Percentiles rank a stretch among this genome's conserved stretches.
phyloP scores from a whole-genome alignment of 2,329 filamentous ascomycete genomes.

The Cordyceps tenuipes region DNA sequence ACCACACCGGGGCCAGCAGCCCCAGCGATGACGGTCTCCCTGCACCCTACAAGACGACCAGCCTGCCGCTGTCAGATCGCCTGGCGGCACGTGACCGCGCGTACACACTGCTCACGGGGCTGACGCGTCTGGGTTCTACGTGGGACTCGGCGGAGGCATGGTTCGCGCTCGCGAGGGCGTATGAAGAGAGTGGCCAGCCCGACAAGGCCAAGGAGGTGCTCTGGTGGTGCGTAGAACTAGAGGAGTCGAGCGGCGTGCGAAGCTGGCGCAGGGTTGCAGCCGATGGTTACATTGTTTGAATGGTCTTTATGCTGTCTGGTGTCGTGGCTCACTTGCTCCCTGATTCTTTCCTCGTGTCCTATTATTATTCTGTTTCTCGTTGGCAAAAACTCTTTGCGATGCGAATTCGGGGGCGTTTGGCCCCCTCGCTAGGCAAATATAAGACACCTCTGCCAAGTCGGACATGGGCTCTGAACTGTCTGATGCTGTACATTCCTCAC shows the following conservation, averaged over 20 bases:
- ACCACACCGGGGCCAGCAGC: conserved; percentile 12
- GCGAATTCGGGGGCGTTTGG: too few species aligned
- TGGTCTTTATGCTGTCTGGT: not conserved
- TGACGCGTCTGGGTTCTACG: conserved; percentile 77
- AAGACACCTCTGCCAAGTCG: not conserved
- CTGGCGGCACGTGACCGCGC: conserved; percentile 87
- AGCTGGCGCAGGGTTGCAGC: conserved; percentile 65
- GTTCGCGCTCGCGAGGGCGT: conserved; percentile 77
- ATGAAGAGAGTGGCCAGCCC: conserved; percentile 76
- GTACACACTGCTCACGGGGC: conserved; percentile 68
- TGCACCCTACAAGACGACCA: conserved; percentile 47
- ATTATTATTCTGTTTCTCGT: too few species aligned
- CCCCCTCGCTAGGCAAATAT: too few species aligned
- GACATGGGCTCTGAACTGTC: not conserved
- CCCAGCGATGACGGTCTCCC: conserved; percentile 31
- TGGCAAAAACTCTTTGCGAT: too few species aligned
- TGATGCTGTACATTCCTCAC: not conserved
- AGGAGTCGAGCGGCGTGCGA: conserved; percentile 73
- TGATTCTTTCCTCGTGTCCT: too few species aligned
- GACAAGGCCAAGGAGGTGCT: conserved; percentile 87
- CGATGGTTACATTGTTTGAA: conserved; percentile 52
- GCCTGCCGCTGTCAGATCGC: conserved; percentile 66
- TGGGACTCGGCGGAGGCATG: conserved; percentile 95
- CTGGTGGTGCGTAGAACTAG: conserved; percentile 96
- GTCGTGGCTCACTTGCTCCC: too few species aligned